These are phyloP conservation scores for Boechera stricta DNA, from an alignment of 345 rosid genomes.

Conservation along the genomic window DNA sequence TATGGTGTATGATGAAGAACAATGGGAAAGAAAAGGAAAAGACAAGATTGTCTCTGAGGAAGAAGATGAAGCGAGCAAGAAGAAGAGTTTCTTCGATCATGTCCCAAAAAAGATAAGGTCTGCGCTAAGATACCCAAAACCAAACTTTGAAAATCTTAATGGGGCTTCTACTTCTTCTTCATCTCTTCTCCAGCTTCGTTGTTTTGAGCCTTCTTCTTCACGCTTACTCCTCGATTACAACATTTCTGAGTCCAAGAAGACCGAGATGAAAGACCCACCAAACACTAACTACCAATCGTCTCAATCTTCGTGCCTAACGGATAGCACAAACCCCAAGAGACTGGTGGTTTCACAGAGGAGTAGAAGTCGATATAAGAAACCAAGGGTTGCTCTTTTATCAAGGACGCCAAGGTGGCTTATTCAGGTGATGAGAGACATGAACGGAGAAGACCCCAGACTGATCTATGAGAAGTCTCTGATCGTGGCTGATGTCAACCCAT, in stretches of 20 bases:
- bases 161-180: conserved; percentile 11
- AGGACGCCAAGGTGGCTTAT: neutral
- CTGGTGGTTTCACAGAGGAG: neutral
- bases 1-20: neutral
- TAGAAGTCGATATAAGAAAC: neutral
- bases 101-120: neutral
- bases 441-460: neutral
- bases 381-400: neutral
- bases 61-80: neutral
- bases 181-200: neutral
- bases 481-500: neutral
- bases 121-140: neutral
- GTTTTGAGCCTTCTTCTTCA: neutral
- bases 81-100: neutral
- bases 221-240: neutral
- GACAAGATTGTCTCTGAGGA: neutral
- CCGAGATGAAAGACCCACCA: too few species aligned
- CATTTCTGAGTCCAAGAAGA: too few species aligned
- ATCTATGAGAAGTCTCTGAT: conserved; percentile 8
- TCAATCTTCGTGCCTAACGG: neutral
- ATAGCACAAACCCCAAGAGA: neutral
- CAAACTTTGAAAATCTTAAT: conserved; percentile 2
- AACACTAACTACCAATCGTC: neutral
- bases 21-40: conserved; percentile 3
- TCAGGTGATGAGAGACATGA: neutral